These are phyloP conservation scores for Jacaranda mimosifolia DNA, from an alignment of 257 asterid species.

Conservation along the genomic window DNA sequence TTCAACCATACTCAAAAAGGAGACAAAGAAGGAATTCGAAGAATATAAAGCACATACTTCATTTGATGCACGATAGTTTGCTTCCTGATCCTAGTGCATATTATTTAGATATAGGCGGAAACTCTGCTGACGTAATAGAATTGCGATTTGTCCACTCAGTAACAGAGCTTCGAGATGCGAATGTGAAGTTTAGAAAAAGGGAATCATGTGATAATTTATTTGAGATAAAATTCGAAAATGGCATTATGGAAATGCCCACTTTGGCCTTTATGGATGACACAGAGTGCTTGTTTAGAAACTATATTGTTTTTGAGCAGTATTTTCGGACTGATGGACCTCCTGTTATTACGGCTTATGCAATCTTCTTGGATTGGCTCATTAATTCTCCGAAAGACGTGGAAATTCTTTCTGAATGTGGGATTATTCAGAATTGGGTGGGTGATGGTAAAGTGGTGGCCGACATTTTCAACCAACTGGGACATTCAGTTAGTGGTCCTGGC, in stretches of 20 bases:
- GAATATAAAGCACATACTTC: slow-evolving; percentile 14
- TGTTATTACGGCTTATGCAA: not conserved
- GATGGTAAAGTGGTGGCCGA: not conserved
- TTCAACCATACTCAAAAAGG: not conserved
- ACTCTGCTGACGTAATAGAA: not conserved
- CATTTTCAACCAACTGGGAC: not conserved
- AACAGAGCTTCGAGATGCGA: not conserved
- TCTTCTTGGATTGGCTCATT: not conserved
- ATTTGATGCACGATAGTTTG: not conserved
- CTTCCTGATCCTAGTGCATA: not conserved
- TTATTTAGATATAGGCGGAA: not conserved
- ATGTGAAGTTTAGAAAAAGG: not conserved
- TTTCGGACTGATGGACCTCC: not conserved
- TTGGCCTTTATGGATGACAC: not conserved
- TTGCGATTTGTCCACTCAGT: not conserved
- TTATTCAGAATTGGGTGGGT: not conserved
- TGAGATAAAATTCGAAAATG: not conserved
- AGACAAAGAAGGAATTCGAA: not conserved
- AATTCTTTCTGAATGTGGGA: not conserved
- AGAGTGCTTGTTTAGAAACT: not conserved
- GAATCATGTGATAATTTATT: not conserved
- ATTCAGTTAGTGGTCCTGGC: not conserved
- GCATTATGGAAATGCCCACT: not conserved
- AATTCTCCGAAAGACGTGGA: slow-evolving; percentile 4
- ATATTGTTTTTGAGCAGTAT: not conserved